A percentile compares a stretch with the other conserved stretches of the same genome.
These are phyloP conservation scores for Globisporangium spiculum DNA, from an alignment of 352 stramenopile species.

Conservation along the genomic window DNA sequence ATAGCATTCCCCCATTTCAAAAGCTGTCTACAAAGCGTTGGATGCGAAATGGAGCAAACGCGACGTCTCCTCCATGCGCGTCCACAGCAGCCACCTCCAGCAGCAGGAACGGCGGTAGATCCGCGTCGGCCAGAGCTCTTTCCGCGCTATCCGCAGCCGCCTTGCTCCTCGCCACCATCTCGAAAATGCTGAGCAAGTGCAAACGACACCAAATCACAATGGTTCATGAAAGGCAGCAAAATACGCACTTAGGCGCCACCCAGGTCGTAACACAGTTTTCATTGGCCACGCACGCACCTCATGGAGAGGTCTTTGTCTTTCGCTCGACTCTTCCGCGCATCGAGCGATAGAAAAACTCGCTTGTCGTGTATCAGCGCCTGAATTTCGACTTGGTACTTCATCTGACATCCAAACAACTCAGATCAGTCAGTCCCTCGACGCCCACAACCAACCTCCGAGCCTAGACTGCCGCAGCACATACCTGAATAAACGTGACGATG, in stretches of 20 bases:
- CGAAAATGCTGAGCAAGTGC: conserved; percentile 8
- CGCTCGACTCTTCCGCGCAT: background rate
- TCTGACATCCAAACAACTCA: background rate
- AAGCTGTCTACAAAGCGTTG: background rate
- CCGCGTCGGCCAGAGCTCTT: background rate
- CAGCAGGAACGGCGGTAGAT: conserved; percentile 23
- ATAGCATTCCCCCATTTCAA: too few relatives aligned
- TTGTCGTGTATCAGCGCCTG: conserved; percentile 15
- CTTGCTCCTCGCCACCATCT: background rate
- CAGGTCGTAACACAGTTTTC: too few relatives aligned
- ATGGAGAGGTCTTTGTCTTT: background rate
- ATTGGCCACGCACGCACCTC: background rate
- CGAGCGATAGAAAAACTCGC: conserved; percentile 4
- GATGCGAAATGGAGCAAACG: conserved; percentile 29
- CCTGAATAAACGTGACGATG: conserved; percentile 34
- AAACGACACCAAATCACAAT: background rate
- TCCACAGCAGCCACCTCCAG: conserved; percentile 28
- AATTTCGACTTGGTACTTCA: conserved; percentile 15
- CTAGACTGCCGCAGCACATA: background rate
- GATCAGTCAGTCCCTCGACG: too few relatives aligned
- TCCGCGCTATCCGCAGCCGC: background rate
- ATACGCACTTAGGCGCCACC: background rate
- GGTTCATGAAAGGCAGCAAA: too few relatives aligned
- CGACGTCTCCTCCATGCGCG: conserved; percentile 26
- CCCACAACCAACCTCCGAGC: background rate